phyloP scores from a whole-genome alignment of 495 filamentous ascomycete genomes.

The Parathielavia appendiculata region DNA sequence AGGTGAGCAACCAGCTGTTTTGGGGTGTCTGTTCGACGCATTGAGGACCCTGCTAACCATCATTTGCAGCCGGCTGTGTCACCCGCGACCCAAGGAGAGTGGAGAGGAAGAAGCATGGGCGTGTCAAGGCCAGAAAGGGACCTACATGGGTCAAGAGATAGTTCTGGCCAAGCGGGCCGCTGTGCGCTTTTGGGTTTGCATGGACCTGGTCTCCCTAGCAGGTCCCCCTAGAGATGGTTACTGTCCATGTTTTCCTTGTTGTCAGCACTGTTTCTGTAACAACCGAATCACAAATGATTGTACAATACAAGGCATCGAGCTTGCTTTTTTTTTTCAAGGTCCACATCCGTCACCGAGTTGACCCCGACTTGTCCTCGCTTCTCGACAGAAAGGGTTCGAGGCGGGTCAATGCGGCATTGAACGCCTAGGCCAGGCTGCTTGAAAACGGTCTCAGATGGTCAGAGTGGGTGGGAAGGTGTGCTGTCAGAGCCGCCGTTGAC shows the following conservation, averaged over 20 bases:
- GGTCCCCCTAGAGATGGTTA: not conserved
- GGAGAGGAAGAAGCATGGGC: conserved; percentile 97
- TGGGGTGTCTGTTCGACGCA: conserved; percentile 1
- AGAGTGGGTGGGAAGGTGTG: not conserved
- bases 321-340: not conserved
- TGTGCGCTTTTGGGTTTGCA: conserved; percentile 18
- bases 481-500: not conserved
- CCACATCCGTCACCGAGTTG: not conserved
- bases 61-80: conserved; percentile 70
- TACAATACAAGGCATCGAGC: conserved; percentile 22
- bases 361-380: not conserved
- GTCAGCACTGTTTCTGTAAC: conserved; percentile 24
- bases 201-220: conserved; percentile 12
- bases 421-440: not conserved
- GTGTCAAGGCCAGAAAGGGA: conserved; percentile 95
- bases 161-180: conserved; percentile 14
- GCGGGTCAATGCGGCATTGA: conserved; percentile 1
- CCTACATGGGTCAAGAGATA: conserved; percentile 95
- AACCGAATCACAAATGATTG: conserved; percentile 20
- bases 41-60: conserved; percentile 22
- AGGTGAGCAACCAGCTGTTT: conserved; percentile 55
- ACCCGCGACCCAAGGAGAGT: conserved; percentile 88
- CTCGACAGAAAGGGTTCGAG: not conserved
- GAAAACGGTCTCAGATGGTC: conserved; percentile 5
- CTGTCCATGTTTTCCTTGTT: conserved; percentile 11